Base-by-base conservation (phyloP, 2,329 filamentous ascomycete species). In the Akanthomyces dipterigenus region DNA sequence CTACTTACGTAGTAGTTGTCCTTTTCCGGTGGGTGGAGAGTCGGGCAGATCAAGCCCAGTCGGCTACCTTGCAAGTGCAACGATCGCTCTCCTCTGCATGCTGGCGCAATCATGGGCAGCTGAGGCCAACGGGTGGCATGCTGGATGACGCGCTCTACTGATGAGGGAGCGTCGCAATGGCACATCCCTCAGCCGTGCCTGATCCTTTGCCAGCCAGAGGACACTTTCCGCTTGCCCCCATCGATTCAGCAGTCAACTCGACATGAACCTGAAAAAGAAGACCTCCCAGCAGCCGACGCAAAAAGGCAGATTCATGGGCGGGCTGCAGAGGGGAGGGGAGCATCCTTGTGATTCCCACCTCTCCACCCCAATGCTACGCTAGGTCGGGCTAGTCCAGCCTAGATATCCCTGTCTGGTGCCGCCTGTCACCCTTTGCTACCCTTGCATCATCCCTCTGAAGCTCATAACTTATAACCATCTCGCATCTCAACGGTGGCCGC, bases 401-500 rank as follows among this genome's bases (percentile, higher is more conserved):
- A 36, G 36, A 56, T 50, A 61, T 55, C 59, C 59, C 51, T 61
- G 59, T 49, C 50, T 56, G 53, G 59, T n/a, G 45, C 38, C 34
- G 59, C 53, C 51, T 61, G 59, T 61, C 59, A 61, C 59, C 59
- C 51, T 60, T 60, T 45, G 50, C 26, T 42, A 51, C 59, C 59
- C 59, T 61, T 61, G 59, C 59, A 61, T 61, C 46, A 49, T 56
- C 59, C 59, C 59, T 61, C 59, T 24, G 34, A 31, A 38, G 59
- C 24, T 48, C 40, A 40, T 22, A 42, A 24, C 24, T 48, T 31
- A 40, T 22, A 42, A 24, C 45, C 53, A 61, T 55, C 51, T 55
- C 51, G 45, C 59, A 61, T 61, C 59, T 61, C 59, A 61, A 61
- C 59, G 59, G 59, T 61, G 45, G 45, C 45, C 53, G 59, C 51